phyloP scores from a whole-genome alignment of 2,329 filamentous ascomycete species.

The Aspergillus pseudotamarii region DNA sequence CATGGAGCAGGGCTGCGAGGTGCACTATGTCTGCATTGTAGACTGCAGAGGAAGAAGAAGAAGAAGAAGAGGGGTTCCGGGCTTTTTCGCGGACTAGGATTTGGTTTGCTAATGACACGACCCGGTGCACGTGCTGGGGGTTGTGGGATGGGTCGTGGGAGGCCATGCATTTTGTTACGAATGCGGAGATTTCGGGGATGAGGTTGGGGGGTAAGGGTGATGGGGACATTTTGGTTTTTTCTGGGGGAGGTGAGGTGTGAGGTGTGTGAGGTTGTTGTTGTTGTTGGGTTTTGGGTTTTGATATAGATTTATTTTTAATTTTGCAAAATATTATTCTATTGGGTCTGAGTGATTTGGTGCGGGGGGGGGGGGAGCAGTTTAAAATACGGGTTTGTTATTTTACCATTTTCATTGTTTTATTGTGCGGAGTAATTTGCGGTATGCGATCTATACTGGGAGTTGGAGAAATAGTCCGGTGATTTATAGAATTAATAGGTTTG shows the following conservation, averaged over 20 bases:
- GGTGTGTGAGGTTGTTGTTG: background rate
- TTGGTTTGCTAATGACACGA: conserved; percentile 70
- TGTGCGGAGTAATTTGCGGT: too few relatives aligned
- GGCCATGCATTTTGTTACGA: conserved; percentile 72
- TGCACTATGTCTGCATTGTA: conserved; percentile 63
- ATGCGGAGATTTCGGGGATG: conserved; percentile 47
- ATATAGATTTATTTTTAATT: too few relatives aligned
- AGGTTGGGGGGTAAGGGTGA: conserved; percentile 47
- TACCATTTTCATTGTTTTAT: too few relatives aligned
- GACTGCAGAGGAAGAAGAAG: conserved; percentile 22
- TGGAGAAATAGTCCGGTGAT: too few relatives aligned
- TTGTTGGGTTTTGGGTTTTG: background rate
- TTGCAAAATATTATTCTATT: too few relatives aligned
- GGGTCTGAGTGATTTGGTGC: too few relatives aligned
- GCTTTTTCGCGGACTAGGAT: conserved; percentile 59
- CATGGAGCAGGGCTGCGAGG: conserved; percentile 78
- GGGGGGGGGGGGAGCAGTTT: too few relatives aligned
- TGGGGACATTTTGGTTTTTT: conserved; percentile 39
- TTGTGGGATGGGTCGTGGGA: conserved; percentile 83
- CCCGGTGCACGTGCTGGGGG: conserved; percentile 80
- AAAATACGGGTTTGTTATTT: too few relatives aligned
- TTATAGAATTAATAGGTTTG: too few relatives aligned
- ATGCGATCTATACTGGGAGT: too few relatives aligned
- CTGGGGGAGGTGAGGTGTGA: conserved; percentile 16
- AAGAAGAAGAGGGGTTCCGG: conserved; percentile 28